A percentile compares a stretch with the other conserved stretches of the same genome.
phyloP scores from a whole-genome alignment of 805 yeast genomes.

The Danielia reshetovae region DNA sequence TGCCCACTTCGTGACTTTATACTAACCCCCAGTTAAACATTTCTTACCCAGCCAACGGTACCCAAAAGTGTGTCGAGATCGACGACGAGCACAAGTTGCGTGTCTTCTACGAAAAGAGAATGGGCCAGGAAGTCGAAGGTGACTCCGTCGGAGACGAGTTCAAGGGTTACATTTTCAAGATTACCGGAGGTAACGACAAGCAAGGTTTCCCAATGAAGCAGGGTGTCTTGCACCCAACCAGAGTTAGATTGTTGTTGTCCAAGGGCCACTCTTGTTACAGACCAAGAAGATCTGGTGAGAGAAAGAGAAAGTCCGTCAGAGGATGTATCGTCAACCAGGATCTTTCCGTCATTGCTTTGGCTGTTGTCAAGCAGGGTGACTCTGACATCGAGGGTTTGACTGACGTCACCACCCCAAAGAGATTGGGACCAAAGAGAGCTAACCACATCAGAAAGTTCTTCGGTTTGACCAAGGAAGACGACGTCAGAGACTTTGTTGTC shows the following conservation, averaged over 20 bases:
- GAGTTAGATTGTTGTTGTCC: slow-evolving; percentile 92
- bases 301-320: slow-evolving; percentile 99
- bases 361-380: slow-evolving; percentile 97
- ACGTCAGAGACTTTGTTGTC: slow-evolving; percentile 78
- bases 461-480: slow-evolving; percentile 94
- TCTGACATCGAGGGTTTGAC: slow-evolving; percentile 94
- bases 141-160: slow-evolving; percentile 97
- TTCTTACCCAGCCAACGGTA: slow-evolving; percentile 99
- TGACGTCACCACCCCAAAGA: slow-evolving; percentile 92
- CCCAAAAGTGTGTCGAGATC: slow-evolving; percentile 95
- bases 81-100: slow-evolving; percentile 99
- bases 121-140: slow-evolving; percentile 99
- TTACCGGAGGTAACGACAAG: slow-evolving; percentile 99
- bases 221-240: slow-evolving; percentile 99
- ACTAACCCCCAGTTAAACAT: slow-evolving; percentile 75
- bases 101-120: slow-evolving; percentile 98
- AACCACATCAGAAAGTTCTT: slow-evolving; percentile 99
- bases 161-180: slow-evolving; percentile 98
- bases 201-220: slow-evolving; percentile 99
- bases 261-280: slow-evolving; percentile 98
- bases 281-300: slow-evolving; percentile 99
- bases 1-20: background rate
- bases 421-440: slow-evolving; percentile 99
- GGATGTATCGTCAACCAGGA: slow-evolving; percentile 98
- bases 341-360: slow-evolving; percentile 90